Evolutionary conservation across 306 rosid genomes (phyloP), one percentile per base, ranked within the genome.

Genomic region (Pueraria montana): DNA sequence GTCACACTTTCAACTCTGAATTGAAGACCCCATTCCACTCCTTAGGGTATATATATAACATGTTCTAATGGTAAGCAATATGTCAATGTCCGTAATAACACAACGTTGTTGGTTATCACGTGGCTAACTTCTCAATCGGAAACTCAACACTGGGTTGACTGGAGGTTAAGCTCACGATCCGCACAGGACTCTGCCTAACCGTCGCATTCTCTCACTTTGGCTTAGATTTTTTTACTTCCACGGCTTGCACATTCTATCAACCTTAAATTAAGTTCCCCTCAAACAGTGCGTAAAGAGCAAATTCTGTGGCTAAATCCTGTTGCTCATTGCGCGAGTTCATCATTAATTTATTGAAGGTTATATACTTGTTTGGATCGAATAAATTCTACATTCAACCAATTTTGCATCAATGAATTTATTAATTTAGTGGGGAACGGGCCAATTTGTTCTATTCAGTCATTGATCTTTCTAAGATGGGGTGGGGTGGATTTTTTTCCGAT

Each of bases 171-270:
- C 72, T 14, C 69, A 4, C 27, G 34, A 61, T 61, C 38, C 5
- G 9, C 80, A 17, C 80, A 26, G 2, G 12, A 53, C 38, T 18
- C 69, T 23, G 42, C 70, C 80, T 58, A 58, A 55, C 79, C 13
- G 42, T 27, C 26, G 0, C 6, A 24, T 20, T 20, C 34, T 52
- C 1, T 4, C 18, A 4, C 6, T 49, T 14, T 1, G 0, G 1
- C 11, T 43, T 38, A 6, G 0, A 5, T 6, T 38, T 38, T 6
- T 7, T 38, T 38, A 0, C 3, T 9, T 43, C 48, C 48, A 8
- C 48, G 2, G 10, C 2, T 43, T 43, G 5, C 13, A 12, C 53
- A 14, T 49, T n/a, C 59, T 2, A 52, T 52, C 59, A 52, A n/a
- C 26, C 62, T 8, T 18, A 38, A 6, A 0, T 55, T 20, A 8